Evolutionary conservation across 2,329 filamentous ascomycete species (phyloP).

Genomic region (Intubia oerlemansii): DNA sequence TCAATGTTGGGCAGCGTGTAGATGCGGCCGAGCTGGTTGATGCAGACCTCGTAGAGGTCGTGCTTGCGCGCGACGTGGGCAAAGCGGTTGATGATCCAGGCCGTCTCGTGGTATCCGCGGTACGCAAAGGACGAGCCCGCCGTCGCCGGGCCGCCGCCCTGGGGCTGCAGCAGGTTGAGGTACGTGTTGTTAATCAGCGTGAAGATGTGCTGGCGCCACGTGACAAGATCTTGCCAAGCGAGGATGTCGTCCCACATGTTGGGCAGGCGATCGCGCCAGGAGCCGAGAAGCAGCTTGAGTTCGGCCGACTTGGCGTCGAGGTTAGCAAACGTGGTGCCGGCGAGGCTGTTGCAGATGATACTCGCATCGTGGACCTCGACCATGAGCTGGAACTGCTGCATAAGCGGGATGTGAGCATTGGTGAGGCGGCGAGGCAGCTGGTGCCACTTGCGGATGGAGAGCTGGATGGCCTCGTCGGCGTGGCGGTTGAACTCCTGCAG

Average conservation of each 20-base stretch:
- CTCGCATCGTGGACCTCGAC: slow-evolving; percentile 96
- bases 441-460: slow-evolving; percentile 97
- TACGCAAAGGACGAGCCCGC: slow-evolving; percentile 90
- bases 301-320: slow-evolving; percentile 89
- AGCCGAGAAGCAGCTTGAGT: slow-evolving; percentile 77
- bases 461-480: slow-evolving; percentile 90
- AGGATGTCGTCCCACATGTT: slow-evolving; percentile 99
- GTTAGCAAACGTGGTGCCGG: slow-evolving; percentile 64
- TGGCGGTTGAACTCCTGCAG: slow-evolving; percentile 66
- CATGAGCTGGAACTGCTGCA: slow-evolving; percentile 95
- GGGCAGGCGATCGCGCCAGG: slow-evolving; percentile 85
- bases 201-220: slow-evolving; percentile 98
- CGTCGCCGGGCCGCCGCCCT: slow-evolving; percentile 45
- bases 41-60: slow-evolving; percentile 89
- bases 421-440: slow-evolving; percentile 88
- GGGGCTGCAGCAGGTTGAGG: slow-evolving; percentile 59
- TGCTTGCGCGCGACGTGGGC: slow-evolving; percentile 96
- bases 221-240: slow-evolving; percentile 98
- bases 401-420: slow-evolving; percentile 79
- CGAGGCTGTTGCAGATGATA: slow-evolving; percentile 81
- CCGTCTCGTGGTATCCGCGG: slow-evolving; percentile 92
- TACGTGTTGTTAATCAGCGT: slow-evolving; percentile 92
- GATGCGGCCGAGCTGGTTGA: slow-evolving; percentile 88
- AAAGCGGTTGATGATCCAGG: slow-evolving; percentile 99
- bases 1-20: slow-evolving; percentile 98